Evolutionary conservation across 257 asterid genomes (phyloP).

Genomic region (Fraxinus pennsylvanica): DNA sequence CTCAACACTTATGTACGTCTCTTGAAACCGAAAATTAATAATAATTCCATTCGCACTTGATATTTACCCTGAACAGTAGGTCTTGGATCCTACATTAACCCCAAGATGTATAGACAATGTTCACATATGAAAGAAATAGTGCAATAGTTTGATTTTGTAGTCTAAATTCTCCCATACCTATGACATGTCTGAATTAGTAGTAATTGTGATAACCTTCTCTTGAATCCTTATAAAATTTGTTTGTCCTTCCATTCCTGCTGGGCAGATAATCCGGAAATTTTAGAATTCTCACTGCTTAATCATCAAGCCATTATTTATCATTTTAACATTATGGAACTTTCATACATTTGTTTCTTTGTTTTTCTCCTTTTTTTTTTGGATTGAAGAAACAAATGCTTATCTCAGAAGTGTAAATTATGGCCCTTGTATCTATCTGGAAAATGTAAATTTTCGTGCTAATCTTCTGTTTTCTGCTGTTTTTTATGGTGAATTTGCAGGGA

Average conservation of each 20-base stretch:
- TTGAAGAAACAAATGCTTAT: neutral
- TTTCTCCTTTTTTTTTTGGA: neutral
- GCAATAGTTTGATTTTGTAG: neutral
- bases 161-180: neutral
- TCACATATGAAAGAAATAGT: neutral
- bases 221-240: neutral
- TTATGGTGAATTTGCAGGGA: conserved; percentile 29
- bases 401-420: neutral
- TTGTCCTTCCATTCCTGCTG: neutral
- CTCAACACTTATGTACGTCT: conserved; percentile 42
- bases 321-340: neutral
- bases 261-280: neutral
- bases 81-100: neutral
- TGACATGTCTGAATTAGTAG: neutral
- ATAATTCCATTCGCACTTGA: neutral
- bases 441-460: neutral
- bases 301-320: neutral
- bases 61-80: neutral
- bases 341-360: neutral
- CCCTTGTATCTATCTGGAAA: neutral
- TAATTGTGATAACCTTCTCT: neutral
- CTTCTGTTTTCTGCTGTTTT: neutral
- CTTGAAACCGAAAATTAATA: neutral
- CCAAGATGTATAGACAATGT: too few species aligned
- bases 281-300: neutral